Evolutionary conservation across 345 rosid genomes (phyloP), one percentile per base, ranked within the genome.

Genomic region (Eucalyptus sideroxylon): DNA sequence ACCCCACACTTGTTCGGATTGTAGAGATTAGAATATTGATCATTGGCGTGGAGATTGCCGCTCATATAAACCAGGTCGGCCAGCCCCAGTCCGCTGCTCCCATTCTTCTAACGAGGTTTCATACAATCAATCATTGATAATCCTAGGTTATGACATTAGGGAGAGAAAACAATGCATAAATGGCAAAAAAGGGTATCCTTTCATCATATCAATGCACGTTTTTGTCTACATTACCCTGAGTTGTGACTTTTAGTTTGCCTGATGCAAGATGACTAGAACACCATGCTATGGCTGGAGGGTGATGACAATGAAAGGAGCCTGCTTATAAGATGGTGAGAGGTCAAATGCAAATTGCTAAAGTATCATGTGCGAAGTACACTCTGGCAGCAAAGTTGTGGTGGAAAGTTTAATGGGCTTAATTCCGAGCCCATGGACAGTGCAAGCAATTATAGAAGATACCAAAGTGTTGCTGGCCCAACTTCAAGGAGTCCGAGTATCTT

Each of bases 271-370:
- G 26, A 95, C 50, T 2, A 92, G 93, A 88, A 91, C 93, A 6
- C 97, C 97, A 30, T 86, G 91, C 17, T 95, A 93, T 6, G 96
- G 95, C 17, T 91, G 94, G 86, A 92, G 72, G 55, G 95, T 93
- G 31, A 93, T 3, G 62, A 91, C 21, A n/a, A 67, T 49, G 42
- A 7, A 9, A 9, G 97, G 97, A 16, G 95, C 91, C 88, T 95
- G 96, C 40, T 91, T 90, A 89, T 95, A 92, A 3, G 91, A 86
- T 10, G 97, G 94, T 37, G 98, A 94, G 17, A 94, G 94, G 88
- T 93, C 90, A 26, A 96, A 91, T 11, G 90, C 91, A 89, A 94
- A 96, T 40, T 89, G 91, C 62, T 90, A 94, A 27, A 96, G 89
- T 40, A 96, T 21, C 27, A 24, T 24, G 12, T 23, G 6, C 50